Evolutionary conservation across 805 yeast species (phyloP).

Genomic region (Candida takata): DNA sequence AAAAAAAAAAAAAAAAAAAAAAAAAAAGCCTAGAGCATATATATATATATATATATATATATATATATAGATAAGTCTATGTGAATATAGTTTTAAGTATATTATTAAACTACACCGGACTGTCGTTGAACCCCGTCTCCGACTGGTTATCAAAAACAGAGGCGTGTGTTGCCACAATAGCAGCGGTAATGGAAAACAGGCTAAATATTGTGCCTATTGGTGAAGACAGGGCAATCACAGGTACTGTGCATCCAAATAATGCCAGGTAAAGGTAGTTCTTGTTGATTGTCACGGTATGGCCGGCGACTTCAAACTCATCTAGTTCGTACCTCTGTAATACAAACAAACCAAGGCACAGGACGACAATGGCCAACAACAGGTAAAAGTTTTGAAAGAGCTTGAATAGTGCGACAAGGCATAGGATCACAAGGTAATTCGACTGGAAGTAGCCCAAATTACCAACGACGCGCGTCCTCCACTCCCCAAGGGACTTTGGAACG

Average conservation of each 20-base stretch:
- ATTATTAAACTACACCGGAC: slow-evolving; percentile 8
- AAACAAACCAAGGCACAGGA: slow-evolving; percentile 7
- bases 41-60: too few relatives aligned
- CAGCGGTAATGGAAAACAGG: slow-evolving; percentile 7
- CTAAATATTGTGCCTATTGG: slow-evolving; percentile 12
- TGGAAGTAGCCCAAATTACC: slow-evolving; percentile 17
- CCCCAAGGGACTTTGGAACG: slow-evolving; percentile 9
- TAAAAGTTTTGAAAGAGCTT: slow-evolving; percentile 15
- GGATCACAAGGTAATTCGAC: slow-evolving; percentile 18
- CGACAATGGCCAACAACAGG: slow-evolving; percentile 9
- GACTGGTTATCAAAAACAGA: slow-evolving; percentile 11
- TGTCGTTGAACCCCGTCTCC: slow-evolving; percentile 20
- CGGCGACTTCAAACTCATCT: slow-evolving; percentile 6
- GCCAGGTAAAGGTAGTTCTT: slow-evolving; percentile 13
- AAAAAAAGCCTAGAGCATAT: background rate
- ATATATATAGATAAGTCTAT: too few relatives aligned
- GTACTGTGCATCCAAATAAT: slow-evolving; percentile 11
- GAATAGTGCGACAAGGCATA: slow-evolving; percentile 10
- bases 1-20: too few relatives aligned
- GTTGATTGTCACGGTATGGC: slow-evolving; percentile 6
- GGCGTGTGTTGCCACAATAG: slow-evolving; percentile 12
- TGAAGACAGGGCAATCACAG: slow-evolving; percentile 16
- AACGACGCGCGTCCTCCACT: slow-evolving; percentile 9
- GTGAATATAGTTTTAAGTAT: too few relatives aligned
- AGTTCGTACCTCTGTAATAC: slow-evolving; percentile 7